Base-by-base conservation (phyloP, 345 rosid species). In the Mercurialis annua region DNA sequence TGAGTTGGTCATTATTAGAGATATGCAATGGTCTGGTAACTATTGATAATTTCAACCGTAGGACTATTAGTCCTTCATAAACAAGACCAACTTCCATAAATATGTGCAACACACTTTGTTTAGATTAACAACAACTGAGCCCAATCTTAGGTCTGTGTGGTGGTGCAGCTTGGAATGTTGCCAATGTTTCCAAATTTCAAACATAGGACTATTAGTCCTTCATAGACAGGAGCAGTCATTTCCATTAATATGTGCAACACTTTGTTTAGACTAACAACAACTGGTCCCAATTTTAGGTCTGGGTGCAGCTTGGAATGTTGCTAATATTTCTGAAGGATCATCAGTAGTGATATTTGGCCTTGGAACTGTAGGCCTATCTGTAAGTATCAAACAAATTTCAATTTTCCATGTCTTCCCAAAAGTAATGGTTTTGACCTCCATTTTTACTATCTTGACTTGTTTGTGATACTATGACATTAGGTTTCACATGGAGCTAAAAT, bases 271-370 rank as follows among this genome's bases (percentile, higher is more conserved):
- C 27, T 30, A 65, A 31, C 23, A 12, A 17, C 36, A 64, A 12
- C 1, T 52, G 62, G 38, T 44, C 62, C 38, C 26, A 12, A 63
- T 49, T 69, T 42, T 61, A 90, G 98, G 98, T 66, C 80, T 93
- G 76, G 98, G 98, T 57, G 97, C 97, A 2, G 98, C 97, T 38
- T 93, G 97, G 97, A 93, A 93, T 71, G 98, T 93, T 49, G 98
- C 97, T 31, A 64, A 87, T 67, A 69, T 93, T 79, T 80, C 83
- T 1, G 43, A 83, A 81, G 94, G 96, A 80, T 86, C 96, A 29
- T 86, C 81, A 14, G 96, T 90, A 47, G 96, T 73, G 47, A 85
- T 93, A 66, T 93, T 90, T 58, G 97, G 97, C 51, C 96, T 93
- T 36, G 98, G 97, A 66, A 89, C 97, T 17, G 91, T 93, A 0